A percentile compares a stretch with the other conserved stretches of the same genome.
phyloP scores from a whole-genome alignment of 768 basidiomycete genomes.

The Pholiota molesta region DNA sequence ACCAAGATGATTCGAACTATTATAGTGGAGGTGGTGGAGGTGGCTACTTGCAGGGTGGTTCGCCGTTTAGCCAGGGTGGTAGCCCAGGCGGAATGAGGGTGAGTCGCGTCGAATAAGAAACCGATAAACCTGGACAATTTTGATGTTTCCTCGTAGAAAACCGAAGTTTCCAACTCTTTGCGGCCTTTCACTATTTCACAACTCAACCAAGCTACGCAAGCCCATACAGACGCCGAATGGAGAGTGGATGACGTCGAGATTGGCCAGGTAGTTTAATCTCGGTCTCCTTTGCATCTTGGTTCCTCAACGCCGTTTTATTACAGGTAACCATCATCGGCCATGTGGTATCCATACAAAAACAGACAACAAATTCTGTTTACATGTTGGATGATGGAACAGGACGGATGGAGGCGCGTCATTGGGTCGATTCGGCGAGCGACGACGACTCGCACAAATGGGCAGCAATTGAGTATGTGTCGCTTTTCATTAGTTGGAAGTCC shows the following conservation, averaged over 20 bases:
- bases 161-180: conserved; percentile 40
- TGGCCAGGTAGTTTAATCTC: conserved; percentile 60
- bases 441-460: conserved; percentile 55
- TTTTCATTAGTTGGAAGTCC: not conserved
- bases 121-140: not conserved
- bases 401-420: conserved; percentile 74
- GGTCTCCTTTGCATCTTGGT: not conserved
- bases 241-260: conserved; percentile 78
- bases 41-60: conserved; percentile 59
- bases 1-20: conserved; percentile 35
- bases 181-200: conserved; percentile 83
- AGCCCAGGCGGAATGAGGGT: conserved; percentile 63
- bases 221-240: conserved; percentile 90
- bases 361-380: conserved; percentile 83
- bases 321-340: conserved; percentile 40
- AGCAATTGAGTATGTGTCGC: conserved; percentile 44
- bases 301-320: not conserved
- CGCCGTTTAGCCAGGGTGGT: conserved; percentile 58
- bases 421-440: conserved; percentile 70
- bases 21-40: conserved; percentile 44
- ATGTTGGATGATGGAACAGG: conserved; percentile 88
- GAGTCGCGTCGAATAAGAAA: conserved; percentile 14
- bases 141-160: conserved; percentile 28
- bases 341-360: conserved; percentile 65
- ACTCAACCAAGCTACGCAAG: conserved; percentile 73